A percentile compares a stretch with the other conserved stretches of the same genome.
These are phyloP conservation scores for Kazachstania kunashirensis DNA, from an alignment of 805 yeast genomes.

Conservation along the genomic window DNA sequence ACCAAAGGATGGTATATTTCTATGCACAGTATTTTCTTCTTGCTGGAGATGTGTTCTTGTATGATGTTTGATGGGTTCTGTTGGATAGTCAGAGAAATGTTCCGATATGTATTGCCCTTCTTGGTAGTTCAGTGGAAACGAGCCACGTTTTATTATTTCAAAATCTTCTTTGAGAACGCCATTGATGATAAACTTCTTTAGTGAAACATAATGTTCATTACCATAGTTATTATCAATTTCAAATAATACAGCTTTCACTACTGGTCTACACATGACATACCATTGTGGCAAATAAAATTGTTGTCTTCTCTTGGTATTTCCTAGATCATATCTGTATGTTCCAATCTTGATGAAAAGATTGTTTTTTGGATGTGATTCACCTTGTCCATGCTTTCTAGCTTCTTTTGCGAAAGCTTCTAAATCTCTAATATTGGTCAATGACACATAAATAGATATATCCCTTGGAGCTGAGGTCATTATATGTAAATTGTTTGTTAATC, in stretches of 20 bases:
- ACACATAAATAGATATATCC: conserved; percentile 26
- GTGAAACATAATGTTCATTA: conserved; percentile 29
- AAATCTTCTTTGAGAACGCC: conserved; percentile 34
- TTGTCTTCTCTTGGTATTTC: conserved; percentile 21
- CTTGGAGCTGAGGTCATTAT: conserved; percentile 34
- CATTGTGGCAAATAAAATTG: conserved; percentile 24
- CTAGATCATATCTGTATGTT: conserved; percentile 21
- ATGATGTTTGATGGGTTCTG: background rate
- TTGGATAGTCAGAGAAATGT: conserved; percentile 4
- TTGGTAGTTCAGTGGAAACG: conserved; percentile 10
- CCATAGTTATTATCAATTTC: conserved; percentile 31
- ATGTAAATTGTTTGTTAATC: conserved; percentile 31
- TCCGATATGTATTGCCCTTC: conserved; percentile 14
- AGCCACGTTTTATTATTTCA: conserved; percentile 15
- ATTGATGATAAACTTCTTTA: conserved; percentile 33
- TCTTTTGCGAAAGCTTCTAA: conserved; percentile 6
- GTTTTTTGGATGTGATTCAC: conserved; percentile 14
- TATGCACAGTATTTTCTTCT: background rate
- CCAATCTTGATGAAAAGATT: conserved; percentile 22
- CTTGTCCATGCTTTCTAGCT: conserved; percentile 14
- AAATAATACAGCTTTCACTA: conserved; percentile 28
- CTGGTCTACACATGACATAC: conserved; percentile 24
- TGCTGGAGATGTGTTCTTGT: too few species aligned
- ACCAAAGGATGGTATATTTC: conserved; percentile 1
- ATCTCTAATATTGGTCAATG: conserved; percentile 11